Conservation (phyloP, 805 yeast species). For the Yamadazyma kitorensis region DNA sequence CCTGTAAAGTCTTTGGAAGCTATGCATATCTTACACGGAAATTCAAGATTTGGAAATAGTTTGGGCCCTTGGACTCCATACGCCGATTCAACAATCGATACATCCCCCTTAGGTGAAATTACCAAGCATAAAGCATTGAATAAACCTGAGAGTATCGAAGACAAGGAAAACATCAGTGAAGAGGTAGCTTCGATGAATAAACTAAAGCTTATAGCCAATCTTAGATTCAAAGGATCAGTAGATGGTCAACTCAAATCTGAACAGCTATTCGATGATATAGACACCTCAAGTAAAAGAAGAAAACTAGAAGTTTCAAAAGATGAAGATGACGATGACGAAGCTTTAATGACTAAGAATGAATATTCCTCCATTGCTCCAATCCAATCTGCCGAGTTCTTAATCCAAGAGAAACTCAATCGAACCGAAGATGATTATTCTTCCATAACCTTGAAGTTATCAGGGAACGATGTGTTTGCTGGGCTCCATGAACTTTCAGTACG, state of each 20-base stretch:
- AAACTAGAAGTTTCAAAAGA: constrained; percentile 16
- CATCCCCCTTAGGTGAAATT: constrained; percentile 54
- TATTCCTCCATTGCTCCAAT: constrained; percentile 59
- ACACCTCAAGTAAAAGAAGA: constrained; percentile 5
- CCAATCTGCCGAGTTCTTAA: constrained; percentile 46
- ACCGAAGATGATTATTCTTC: constrained; percentile 15
- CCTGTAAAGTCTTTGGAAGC: constrained; percentile 48
- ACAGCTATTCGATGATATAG: constrained; percentile 40
- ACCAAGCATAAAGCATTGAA: constrained; percentile 39
- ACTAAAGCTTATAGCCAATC: constrained; percentile 44
- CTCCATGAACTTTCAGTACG: constrained; percentile 59
- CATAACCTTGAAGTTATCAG: constrained; percentile 46
- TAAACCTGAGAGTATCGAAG: constrained; percentile 5
- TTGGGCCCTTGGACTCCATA: constrained; percentile 73
- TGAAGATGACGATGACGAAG: constrained; percentile 10
- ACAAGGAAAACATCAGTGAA: constrained; percentile 3
- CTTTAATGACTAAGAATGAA: constrained; percentile 21
- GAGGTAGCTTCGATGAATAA: constrained; percentile 2
- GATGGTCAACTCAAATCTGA: constrained; percentile 34
- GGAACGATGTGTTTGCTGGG: constrained; percentile 77
- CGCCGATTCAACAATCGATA: constrained; percentile 65
- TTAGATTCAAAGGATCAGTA: constrained; percentile 60
- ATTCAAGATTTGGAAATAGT: constrained; percentile 58
- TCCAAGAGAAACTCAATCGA: constrained; percentile 32
- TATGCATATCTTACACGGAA: constrained; percentile 58